These are phyloP conservation scores for Fusarium bulbicola DNA, from an alignment of 2,329 filamentous ascomycete species.

Conservation along the genomic window DNA sequence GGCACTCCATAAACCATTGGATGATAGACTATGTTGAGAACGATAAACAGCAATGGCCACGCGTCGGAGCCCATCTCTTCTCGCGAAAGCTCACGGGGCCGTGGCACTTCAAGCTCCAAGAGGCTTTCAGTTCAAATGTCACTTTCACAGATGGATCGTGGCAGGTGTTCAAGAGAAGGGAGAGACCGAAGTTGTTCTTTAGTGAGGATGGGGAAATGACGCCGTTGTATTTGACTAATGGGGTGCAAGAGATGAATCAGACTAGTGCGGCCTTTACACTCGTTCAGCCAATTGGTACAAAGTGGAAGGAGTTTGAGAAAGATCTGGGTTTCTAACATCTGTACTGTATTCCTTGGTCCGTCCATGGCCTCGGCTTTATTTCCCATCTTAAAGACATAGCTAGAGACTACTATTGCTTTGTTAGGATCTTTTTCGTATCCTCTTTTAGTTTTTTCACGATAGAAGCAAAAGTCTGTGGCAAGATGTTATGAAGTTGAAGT, in stretches of 20 bases:
- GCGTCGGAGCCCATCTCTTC: constrained; percentile 45
- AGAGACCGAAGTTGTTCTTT: constrained; percentile 60
- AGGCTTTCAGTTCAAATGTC: constrained; percentile 44
- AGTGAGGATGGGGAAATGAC: constrained; percentile 53
- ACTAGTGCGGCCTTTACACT: constrained; percentile 21
- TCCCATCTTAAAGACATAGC: too few relatives aligned
- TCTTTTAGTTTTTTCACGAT: too few relatives aligned
- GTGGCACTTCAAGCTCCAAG: constrained; percentile 43
- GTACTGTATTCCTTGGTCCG: rapidly evolving
- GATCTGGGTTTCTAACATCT: background rate
- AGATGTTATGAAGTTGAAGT: too few relatives aligned
- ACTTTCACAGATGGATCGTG: constrained; percentile 51
- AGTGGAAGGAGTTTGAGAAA: constrained; percentile 22
- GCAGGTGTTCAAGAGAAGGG: constrained; percentile 53
- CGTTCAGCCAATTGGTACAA: constrained; percentile 24
- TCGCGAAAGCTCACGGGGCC: constrained; percentile 41
- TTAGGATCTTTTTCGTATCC: too few relatives aligned
- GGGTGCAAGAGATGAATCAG: constrained; percentile 52
- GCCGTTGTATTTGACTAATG: constrained; percentile 57
- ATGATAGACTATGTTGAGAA: constrained; percentile 42
- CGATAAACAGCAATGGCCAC: constrained; percentile 41
- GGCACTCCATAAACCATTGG: constrained; percentile 46
- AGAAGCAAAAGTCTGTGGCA: too few relatives aligned
- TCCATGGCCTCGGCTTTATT: too few relatives aligned
- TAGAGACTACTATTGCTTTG: too few relatives aligned